Percentiles rank a stretch among this genome's conserved stretches.
These are phyloP conservation scores for Diaporthe citri DNA, from an alignment of 2,329 filamentous ascomycete genomes.

Conservation along the genomic window DNA sequence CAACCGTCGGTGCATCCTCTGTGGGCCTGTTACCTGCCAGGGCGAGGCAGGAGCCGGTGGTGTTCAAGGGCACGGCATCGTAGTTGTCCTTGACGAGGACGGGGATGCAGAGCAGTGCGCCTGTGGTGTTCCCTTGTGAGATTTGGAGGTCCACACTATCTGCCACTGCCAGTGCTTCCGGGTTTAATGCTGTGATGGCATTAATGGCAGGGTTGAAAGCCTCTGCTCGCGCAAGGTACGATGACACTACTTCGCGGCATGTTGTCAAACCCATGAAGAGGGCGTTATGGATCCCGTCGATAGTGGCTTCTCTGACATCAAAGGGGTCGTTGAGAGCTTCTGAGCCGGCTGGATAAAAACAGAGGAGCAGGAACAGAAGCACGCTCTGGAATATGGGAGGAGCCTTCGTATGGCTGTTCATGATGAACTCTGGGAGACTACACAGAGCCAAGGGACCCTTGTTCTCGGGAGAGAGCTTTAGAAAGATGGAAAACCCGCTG, in stretches of 20 bases:
- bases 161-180: constrained; percentile 56
- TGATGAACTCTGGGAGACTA: neutral
- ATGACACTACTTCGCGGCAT: constrained; percentile 66
- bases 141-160: constrained; percentile 62
- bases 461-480: neutral
- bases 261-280: constrained; percentile 65
- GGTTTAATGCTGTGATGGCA: constrained; percentile 67
- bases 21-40: constrained; percentile 60
- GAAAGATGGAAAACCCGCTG: neutral
- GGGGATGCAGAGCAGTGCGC: constrained; percentile 71
- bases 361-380: neutral
- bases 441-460: neutral
- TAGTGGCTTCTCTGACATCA: constrained; percentile 69
- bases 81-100: constrained; percentile 75
- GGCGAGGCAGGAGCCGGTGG: constrained; percentile 66
- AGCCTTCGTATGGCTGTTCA: neutral
- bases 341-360: neutral
- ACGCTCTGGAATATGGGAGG: neutral
- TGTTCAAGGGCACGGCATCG: constrained; percentile 66
- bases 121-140: constrained; percentile 61
- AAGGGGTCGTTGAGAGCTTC: constrained; percentile 49
- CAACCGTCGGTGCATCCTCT: constrained; percentile 63
- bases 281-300: constrained; percentile 67
- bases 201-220: constrained; percentile 68
- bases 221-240: constrained; percentile 70